These are phyloP conservation scores for Phytophthora kernoviae DNA, from an alignment of 352 stramenopile species.

Conservation along the genomic window DNA sequence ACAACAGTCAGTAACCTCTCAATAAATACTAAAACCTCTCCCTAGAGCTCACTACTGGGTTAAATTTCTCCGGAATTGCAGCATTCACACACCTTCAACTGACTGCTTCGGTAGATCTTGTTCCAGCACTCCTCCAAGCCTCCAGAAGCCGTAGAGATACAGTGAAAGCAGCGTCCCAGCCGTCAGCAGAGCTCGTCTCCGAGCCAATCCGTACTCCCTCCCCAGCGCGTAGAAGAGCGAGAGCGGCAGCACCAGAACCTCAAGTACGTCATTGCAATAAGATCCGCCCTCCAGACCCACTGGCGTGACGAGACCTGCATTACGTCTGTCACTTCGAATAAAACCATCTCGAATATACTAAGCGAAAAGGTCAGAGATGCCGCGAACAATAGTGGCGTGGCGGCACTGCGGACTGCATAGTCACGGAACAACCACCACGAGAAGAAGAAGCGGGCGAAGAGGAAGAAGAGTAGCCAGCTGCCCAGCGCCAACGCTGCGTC, in stretches of 20 bases:
- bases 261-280: conserved; percentile 81
- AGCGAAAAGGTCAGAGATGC: conserved; percentile 78
- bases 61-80: neutral
- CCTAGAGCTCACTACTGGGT: conserved; percentile 2
- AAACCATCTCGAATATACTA: conserved; percentile 80
- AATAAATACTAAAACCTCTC: conserved; percentile 4
- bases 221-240: conserved; percentile 78
- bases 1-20: conserved; percentile 1
- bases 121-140: conserved; percentile 60
- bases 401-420: conserved; percentile 69
- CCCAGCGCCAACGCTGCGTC: conserved; percentile 36
- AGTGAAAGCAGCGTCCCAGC: conserved; percentile 36
- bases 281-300: conserved; percentile 77
- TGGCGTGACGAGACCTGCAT: conserved; percentile 65
- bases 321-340: conserved; percentile 82
- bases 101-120: conserved; percentile 43
- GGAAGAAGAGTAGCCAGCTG: conserved; percentile 65
- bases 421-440: conserved; percentile 85
- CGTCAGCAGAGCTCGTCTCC: conserved; percentile 24
- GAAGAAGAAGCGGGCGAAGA: conserved; percentile 83
- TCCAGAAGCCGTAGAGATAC: conserved; percentile 84
- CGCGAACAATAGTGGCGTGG: conserved; percentile 74
- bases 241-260: conserved; percentile 76
- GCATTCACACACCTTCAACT: conserved; percentile 45
- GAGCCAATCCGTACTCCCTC: conserved; percentile 57